phyloP scores from a whole-genome alignment of 2,329 filamentous ascomycete species.

The Microdochium paspali region DNA sequence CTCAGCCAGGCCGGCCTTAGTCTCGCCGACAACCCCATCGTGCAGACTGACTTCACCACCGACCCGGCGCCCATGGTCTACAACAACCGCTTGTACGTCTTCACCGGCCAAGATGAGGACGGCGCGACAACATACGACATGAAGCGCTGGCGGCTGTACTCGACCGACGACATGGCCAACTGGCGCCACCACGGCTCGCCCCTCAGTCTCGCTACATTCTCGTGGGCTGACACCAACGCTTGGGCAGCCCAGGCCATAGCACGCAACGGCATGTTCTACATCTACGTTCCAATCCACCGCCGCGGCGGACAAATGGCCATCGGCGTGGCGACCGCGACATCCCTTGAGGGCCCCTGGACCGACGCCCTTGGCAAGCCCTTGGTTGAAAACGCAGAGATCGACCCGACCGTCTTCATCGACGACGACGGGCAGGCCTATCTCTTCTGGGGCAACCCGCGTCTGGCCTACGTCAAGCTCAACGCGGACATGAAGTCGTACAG shows the following conservation, averaged over 20 bases:
- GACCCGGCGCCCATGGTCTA: slow-evolving; percentile 20
- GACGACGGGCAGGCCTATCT: slow-evolving; percentile 31
- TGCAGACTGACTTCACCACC: slow-evolving; percentile 12
- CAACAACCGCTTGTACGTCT: slow-evolving; percentile 17
- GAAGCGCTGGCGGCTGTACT: slow-evolving; percentile 23
- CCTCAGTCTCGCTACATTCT: slow-evolving; percentile 16
- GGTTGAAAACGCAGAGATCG: slow-evolving; percentile 23
- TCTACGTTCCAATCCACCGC: slow-evolving; percentile 16
- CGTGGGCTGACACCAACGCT: slow-evolving; percentile 22
- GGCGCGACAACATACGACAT: slow-evolving; percentile 15
- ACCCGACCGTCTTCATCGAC: slow-evolving; percentile 29
- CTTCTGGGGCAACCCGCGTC: slow-evolving; percentile 27
- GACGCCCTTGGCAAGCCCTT: slow-evolving; percentile 23
- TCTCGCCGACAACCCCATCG: slow-evolving; percentile 12
- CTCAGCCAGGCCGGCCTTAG: slow-evolving; percentile 1
- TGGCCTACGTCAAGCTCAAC: slow-evolving; percentile 28
- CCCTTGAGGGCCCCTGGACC: slow-evolving; percentile 22
- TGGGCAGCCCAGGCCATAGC: slow-evolving; percentile 22
- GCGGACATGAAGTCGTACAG: slow-evolving; percentile 27
- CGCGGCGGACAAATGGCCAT: slow-evolving; percentile 16
- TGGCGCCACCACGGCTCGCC: slow-evolving; percentile 19
- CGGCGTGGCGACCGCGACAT: slow-evolving; percentile 22
- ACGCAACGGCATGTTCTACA: slow-evolving; percentile 23
- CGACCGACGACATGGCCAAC: slow-evolving; percentile 22
- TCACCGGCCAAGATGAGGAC: slow-evolving; percentile 21